Evolutionary conservation across 805 yeast species (phyloP).

Genomic region (Kodamaea kakaduensis): DNA sequence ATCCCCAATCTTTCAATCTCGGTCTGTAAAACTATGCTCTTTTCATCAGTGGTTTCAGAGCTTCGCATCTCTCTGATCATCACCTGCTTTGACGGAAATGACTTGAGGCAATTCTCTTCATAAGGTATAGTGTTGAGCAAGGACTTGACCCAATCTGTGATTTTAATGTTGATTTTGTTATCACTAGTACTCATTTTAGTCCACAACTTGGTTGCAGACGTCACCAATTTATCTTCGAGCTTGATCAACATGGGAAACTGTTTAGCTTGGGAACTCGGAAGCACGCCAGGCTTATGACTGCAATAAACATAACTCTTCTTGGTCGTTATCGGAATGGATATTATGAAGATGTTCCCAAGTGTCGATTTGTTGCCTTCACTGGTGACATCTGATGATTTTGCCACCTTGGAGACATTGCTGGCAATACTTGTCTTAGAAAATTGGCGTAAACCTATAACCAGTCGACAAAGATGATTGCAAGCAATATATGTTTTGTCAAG

Average conservation of each 20-base stretch:
- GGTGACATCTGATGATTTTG: too few species aligned
- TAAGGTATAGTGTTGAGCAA: constrained; percentile 68
- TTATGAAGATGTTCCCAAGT: constrained; percentile 51
- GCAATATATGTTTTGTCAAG: too few species aligned
- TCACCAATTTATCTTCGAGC: constrained; percentile 44
- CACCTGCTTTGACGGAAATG: constrained; percentile 67
- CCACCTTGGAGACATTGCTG: too few species aligned
- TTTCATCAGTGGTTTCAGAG: constrained; percentile 7
- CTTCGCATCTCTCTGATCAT: constrained; percentile 48
- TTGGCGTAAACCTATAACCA: too few species aligned
- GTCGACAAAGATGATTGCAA: too few species aligned
- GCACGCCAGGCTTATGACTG: constrained; percentile 45
- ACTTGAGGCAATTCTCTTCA: constrained; percentile 69
- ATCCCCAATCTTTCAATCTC: constrained; percentile 25
- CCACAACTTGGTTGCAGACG: constrained; percentile 61
- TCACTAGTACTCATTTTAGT: constrained; percentile 52
- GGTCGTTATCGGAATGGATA: constrained; percentile 70
- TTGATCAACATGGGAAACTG: constrained; percentile 32
- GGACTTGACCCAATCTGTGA: constrained; percentile 50
- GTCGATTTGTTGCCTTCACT: background rate
- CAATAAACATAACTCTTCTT: constrained; percentile 62
- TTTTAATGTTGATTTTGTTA: constrained; percentile 49
- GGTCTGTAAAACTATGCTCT: constrained; percentile 18
- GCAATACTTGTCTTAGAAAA: too few species aligned
- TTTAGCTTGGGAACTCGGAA: constrained; percentile 23